Base-by-base conservation (phyloP, 1,284 basidiomycete species). In the Fomitopsis betulina region DNA sequence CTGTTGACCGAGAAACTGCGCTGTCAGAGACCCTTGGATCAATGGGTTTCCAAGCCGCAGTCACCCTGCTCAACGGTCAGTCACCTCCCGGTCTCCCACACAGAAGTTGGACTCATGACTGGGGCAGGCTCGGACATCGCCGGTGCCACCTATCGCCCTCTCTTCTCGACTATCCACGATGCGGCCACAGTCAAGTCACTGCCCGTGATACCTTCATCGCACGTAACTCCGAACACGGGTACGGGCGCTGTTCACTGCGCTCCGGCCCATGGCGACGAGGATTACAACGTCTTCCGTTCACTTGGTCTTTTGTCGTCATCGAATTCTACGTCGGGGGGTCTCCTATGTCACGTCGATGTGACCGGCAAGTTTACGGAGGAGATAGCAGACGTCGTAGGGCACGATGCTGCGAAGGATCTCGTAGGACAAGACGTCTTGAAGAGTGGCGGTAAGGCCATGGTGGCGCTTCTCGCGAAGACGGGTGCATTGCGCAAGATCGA, bases 161-260 rank as follows among this genome's bases (percentile, higher is more conserved):
- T 93, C 17, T 95, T 97, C 69, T 67, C 76, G 2, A 55, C 70
- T 17, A 61, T 72, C 42, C 45, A 53, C 38, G 52, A 58, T 13
- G 49, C 57, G 19, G 23, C 55, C 45, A 56, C 65, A n/a, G 55
- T 27, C 4, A 40, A 58, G 4, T 63, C 74, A 10, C 67, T 80
- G 58, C 74, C 75, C 13, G 70, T 87, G 49, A 73, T 87, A 23
- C 66, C 80, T 33, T 79, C 86, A 51, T 68, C 74, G 15, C 92
- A 97, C 67, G 96, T 99, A 17, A 95, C 91, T 0, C 76, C 89
- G 0, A 82, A 88, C 19, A 91, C 94, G 12, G 96, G 97, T n/a
- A 98, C 96, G 0, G 96, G 96, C 37, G 81, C 98, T 1, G 97
- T 99, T 0, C 96, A 99, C 69, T 93, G 90, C 61, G 96, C 96